Conservation (phyloP, 371 early-diverging fungal species). For the Mucor ambiguus region DNA sequence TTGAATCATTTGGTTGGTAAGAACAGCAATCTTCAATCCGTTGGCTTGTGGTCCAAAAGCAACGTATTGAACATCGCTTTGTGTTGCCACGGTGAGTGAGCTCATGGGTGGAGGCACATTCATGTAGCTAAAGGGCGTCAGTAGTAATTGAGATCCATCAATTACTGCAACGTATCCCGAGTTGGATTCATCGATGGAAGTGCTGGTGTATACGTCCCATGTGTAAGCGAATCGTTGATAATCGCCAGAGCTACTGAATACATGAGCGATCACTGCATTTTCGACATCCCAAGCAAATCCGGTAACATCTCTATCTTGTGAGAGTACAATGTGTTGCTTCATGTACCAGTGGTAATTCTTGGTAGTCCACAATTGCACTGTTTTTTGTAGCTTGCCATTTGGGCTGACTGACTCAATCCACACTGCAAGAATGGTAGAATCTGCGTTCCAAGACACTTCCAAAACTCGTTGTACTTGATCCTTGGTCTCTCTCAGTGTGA, state of each 20-base stretch:
- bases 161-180: constrained; percentile 76
- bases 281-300: constrained; percentile 78
- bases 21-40: constrained; percentile 73
- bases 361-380: constrained; percentile 90
- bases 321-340: constrained; percentile 73
- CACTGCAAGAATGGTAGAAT: constrained; percentile 85
- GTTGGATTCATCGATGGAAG: constrained; percentile 55
- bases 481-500: constrained; percentile 66
- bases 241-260: constrained; percentile 53
- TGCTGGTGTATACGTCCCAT: constrained; percentile 61
- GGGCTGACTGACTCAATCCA: constrained; percentile 52
- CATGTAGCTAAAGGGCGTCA: constrained; percentile 86
- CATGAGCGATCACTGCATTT: constrained; percentile 61
- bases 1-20: constrained; percentile 55
- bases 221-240: constrained; percentile 59
- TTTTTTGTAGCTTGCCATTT: constrained; percentile 32
- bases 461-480: constrained; percentile 42
- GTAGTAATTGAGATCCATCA: constrained; percentile 69
- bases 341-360: constrained; percentile 97
- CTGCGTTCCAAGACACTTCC: constrained; percentile 85
- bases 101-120: constrained; percentile 97
- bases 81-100: constrained; percentile 45
- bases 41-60: constrained; percentile 62
- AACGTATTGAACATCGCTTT: constrained; percentile 58
- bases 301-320: constrained; percentile 40